These are phyloP conservation scores for Aspergillus alliaceus DNA, from an alignment of 2,329 filamentous ascomycete species.

Conservation along the genomic window DNA sequence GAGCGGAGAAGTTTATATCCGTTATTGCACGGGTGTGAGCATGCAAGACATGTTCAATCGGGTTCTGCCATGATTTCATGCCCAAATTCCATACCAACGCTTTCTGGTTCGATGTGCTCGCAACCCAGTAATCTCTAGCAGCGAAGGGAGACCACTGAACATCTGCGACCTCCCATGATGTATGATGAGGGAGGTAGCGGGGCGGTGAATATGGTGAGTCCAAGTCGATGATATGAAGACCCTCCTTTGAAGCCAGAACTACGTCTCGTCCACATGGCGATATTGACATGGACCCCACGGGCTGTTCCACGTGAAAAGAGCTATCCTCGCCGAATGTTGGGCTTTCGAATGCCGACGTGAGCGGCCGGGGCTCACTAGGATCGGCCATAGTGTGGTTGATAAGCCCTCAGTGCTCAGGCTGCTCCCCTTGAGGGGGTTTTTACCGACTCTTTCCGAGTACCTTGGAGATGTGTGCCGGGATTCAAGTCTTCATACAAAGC, in stretches of 20 bases:
- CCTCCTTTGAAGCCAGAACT: slow-evolving; percentile 84
- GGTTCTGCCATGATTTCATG: slow-evolving; percentile 67
- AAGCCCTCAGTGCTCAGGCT: slow-evolving; percentile 3
- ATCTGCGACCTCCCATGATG: slow-evolving; percentile 93
- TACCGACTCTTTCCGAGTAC: slow-evolving; percentile 4
- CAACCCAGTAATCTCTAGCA: slow-evolving; percentile 85
- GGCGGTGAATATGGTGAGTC: slow-evolving; percentile 87
- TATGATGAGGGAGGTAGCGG: slow-evolving; percentile 78
- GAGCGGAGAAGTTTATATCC: slow-evolving; percentile 93
- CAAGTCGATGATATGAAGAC: slow-evolving; percentile 86
- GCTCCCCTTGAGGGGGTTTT: slow-evolving; percentile 2
- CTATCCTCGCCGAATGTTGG: slow-evolving; percentile 84
- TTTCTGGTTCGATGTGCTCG: slow-evolving; percentile 91
- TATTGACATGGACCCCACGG: slow-evolving; percentile 87
- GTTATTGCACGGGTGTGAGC: slow-evolving; percentile 87
- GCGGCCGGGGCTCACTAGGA: slow-evolving; percentile 38
- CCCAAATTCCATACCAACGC: slow-evolving; percentile 92
- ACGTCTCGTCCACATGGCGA: slow-evolving; percentile 89
- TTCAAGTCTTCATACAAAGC: slow-evolving; percentile 10
- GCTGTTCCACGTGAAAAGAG: slow-evolving; percentile 76
- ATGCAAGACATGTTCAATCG: slow-evolving; percentile 84
- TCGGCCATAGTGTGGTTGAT: slow-evolving; percentile 30
- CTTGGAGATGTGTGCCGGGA: not conserved
- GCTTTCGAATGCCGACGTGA: slow-evolving; percentile 70
- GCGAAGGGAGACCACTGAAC: slow-evolving; percentile 97